Base-by-base conservation (phyloP, 306 rosid species). In the Inga oerstediana region DNA sequence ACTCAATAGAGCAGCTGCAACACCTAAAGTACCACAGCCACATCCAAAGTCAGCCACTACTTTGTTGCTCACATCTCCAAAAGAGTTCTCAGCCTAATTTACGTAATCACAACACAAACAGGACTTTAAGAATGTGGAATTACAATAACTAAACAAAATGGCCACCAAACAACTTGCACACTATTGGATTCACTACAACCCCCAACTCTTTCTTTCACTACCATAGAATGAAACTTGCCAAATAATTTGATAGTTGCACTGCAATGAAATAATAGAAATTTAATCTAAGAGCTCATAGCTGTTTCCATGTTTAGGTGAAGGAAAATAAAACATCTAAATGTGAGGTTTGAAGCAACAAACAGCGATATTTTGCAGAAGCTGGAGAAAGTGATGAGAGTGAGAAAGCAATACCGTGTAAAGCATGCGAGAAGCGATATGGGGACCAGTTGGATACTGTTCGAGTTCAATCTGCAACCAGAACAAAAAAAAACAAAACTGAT, bases 11-110 rank as follows among this genome's bases (percentile, higher is more conserved):
- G 94, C 89, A 74, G 99, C 99, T 22, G 99, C 97, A 70, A 89
- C 86, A 77, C 98, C 94, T 85, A 96, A 87, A 8, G 98, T 91
- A 62, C 95, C 99, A 64, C 99, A 94, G 67, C 97, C 99, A 72
- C 98, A 96, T 56, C 99, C 99, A 80, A 96, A 90, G 86, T 96
- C 99, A 79, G 97, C 98, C 83, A 96, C 99, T 58, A 96, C 90
- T 85, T 94, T 92, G 86, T 83, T 72, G 80, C 88, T 89, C 83
- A 96, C 94, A 81, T 96, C 99, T 59, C 80, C 99, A 84, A 89
- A 96, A 71, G 99, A 94, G 85, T 91, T 92, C 88, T 94, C 99
- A 19, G 99, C 99, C 99, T 94, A 91, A 80, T 79, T 69, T 44
- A 30, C 81, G 27, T 20, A 58, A 76, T 52, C 44, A 58, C 27